phyloP scores from a whole-genome alignment of 225 moss, liverwort and hornwort species.

The Pseudoscleropodium purum region DNA sequence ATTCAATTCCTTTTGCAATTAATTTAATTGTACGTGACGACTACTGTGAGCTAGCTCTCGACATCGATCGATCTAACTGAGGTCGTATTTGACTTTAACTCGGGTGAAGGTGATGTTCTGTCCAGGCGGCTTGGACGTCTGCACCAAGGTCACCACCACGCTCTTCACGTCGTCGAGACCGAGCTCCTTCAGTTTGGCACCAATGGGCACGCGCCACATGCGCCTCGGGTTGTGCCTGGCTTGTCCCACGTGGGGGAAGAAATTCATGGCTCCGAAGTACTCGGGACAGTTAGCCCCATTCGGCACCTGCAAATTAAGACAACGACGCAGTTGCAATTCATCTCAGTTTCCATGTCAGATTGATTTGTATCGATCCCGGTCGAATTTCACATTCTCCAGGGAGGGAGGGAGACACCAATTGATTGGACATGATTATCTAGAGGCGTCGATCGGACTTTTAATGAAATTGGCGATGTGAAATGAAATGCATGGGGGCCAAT shows the following conservation, averaged over 20 bases:
- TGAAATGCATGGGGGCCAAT: neutral
- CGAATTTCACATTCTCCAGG: neutral
- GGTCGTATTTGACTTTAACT: neutral
- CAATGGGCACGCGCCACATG: conserved; percentile 1
- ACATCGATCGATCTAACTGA: neutral
- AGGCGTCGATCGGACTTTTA: neutral
- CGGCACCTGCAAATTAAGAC: no score
- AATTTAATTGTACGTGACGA: neutral
- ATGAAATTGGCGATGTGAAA: neutral
- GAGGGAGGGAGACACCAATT: neutral
- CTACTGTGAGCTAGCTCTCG: neutral
- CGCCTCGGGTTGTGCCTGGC: neutral
- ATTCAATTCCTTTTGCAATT: neutral
- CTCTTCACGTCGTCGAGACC: neutral
- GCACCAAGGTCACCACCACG: conserved; percentile 15
- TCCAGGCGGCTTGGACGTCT: neutral
- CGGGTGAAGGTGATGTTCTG: neutral
- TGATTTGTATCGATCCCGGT: neutral
- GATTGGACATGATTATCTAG: neutral
- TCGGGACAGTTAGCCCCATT: neutral
- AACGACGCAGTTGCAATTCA: neutral
- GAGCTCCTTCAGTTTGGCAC: neutral
- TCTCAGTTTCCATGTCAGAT: neutral
- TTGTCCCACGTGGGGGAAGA: neutral
- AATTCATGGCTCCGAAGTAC: neutral